Base-by-base conservation (phyloP, 306 rosid genomes). In the Quercus parvula region DNA sequence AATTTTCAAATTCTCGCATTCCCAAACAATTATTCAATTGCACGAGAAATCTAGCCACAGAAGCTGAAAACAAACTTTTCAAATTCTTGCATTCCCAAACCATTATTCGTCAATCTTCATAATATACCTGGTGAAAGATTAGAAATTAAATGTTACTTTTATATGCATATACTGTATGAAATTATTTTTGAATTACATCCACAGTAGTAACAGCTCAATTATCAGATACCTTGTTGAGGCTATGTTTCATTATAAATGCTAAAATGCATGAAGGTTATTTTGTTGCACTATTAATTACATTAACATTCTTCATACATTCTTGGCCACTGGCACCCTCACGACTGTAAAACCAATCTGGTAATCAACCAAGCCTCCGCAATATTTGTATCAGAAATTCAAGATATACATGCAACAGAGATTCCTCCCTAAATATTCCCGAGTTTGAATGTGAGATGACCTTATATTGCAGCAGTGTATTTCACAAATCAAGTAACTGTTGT, bases 11-110 rank as follows among this genome's bases (percentile, higher is more conserved):
- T n/a, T n/a, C n/a, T n/a, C n/a, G n/a, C n/a, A n/a, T n/a, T n/a
- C n/a, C n/a, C n/a, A n/a, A n/a, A n/a, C n/a, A n/a, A n/a, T n/a
- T n/a, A n/a, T n/a, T n/a, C n/a, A n/a, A n/a, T n/a, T n/a, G n/a
- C n/a, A n/a, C n/a, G n/a, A n/a, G n/a, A n/a, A n/a, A n/a, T n/a
- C n/a, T n/a, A n/a, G n/a, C n/a, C n/a, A n/a, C n/a, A n/a, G n/a
- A n/a, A n/a, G n/a, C n/a, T n/a, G 77, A 78, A 73, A 81, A 81
- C 1, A 78, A 20, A 19, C 61, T 35, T 51, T 33, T 49, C 72
- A 81, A 28, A n/a, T n/a, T 70, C 13, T 4, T 8, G 35, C 84
- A 81, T 1, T 15, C 12, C 1, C 5, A 5, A 4, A 76, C 6
- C 13, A 2, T 3, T 8, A 78, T 71, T 0, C 62, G 0, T 73